A percentile compares a stretch with the other conserved stretches of the same genome.
Evolutionary conservation across 805 yeast genomes (phyloP).

Genomic region (Saccharomycopsis amapae): DNA sequence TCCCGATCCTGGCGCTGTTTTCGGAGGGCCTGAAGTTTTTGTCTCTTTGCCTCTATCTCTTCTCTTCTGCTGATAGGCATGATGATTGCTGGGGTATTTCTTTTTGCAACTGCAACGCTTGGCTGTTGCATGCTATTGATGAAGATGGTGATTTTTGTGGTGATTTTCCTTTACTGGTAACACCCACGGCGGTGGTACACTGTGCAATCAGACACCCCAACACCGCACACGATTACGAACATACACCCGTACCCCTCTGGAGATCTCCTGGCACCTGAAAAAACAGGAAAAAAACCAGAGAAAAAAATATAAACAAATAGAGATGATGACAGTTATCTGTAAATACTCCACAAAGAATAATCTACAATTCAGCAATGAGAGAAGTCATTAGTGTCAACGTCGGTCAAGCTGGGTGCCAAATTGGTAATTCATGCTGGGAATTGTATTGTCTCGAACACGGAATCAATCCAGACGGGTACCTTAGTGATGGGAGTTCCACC

Average conservation of each 20-base stretch:
- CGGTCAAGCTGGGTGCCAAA: conserved; percentile 91
- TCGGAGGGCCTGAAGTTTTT: conserved; percentile 16
- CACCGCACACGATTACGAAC: too few species aligned
- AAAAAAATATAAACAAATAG: too few species aligned
- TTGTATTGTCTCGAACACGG: conserved; percentile 96
- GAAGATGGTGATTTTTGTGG: too few species aligned
- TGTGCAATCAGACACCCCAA: too few species aligned
- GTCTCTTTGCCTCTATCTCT: conserved; percentile 21
- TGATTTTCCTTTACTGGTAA: too few species aligned
- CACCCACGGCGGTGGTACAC: too few species aligned
- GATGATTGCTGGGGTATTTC: too few species aligned
- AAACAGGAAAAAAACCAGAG: too few species aligned
- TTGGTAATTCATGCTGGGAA: conserved; percentile 99
- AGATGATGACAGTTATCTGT: too few species aligned
- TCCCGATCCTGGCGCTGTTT: conserved; percentile 16
- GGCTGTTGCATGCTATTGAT: too few species aligned
- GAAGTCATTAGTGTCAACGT: conserved; percentile 25
- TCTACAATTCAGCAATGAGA: conserved; percentile 11
- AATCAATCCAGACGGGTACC: conserved; percentile 89
- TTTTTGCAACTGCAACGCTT: not conserved
- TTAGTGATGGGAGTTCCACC: conserved; percentile 62
- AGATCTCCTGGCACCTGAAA: too few species aligned
- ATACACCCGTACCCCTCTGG: too few species aligned
- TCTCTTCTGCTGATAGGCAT: conserved; percentile 16
- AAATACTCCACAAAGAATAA: not conserved